A percentile compares a stretch with the other conserved stretches of the same genome.
Conservation (phyloP, 2,329 filamentous ascomycete genomes). For the Acarospora socialis region DNA sequence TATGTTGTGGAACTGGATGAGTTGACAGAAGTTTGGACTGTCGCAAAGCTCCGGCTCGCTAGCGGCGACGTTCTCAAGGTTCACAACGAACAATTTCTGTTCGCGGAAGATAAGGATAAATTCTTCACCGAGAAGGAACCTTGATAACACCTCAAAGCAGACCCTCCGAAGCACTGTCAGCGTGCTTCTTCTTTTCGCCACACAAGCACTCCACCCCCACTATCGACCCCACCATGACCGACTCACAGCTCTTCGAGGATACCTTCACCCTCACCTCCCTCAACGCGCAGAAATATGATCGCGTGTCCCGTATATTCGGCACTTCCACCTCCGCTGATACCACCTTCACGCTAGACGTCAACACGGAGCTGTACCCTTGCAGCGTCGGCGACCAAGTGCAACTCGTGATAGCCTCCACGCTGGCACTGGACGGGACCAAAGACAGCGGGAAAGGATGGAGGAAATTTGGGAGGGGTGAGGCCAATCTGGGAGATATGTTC, state of each 20-base stretch:
- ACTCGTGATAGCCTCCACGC: slow-evolving; percentile 68
- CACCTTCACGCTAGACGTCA: slow-evolving; percentile 77
- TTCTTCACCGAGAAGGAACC: too few species aligned
- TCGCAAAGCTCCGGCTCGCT: too few species aligned
- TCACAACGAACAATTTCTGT: too few species aligned
- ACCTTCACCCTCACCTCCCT: slow-evolving; percentile 68
- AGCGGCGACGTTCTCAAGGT: too few species aligned
- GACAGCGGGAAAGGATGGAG: slow-evolving; percentile 66
- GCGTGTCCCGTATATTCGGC: slow-evolving; percentile 72
- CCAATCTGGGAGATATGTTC: slow-evolving; percentile 39
- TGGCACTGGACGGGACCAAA: slow-evolving; percentile 74
- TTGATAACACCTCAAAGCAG: too few species aligned
- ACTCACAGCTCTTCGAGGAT: slow-evolving; percentile 88
- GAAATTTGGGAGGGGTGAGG: slow-evolving; percentile 45
- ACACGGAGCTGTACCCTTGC: slow-evolving; percentile 80
- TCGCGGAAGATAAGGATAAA: too few species aligned
- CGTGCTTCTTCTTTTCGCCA: too few species aligned
- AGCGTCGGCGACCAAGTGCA: slow-evolving; percentile 60
- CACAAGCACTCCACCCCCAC: too few species aligned
- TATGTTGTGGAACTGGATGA: too few species aligned
- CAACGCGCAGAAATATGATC: slow-evolving; percentile 85
- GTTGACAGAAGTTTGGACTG: too few species aligned
- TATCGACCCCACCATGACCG: slow-evolving; percentile 49
- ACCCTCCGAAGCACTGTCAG: too few species aligned
- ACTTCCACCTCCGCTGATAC: slow-evolving; percentile 61